Base-by-base conservation (phyloP, 768 basidiomycete species). In the Russula virescens region DNA sequence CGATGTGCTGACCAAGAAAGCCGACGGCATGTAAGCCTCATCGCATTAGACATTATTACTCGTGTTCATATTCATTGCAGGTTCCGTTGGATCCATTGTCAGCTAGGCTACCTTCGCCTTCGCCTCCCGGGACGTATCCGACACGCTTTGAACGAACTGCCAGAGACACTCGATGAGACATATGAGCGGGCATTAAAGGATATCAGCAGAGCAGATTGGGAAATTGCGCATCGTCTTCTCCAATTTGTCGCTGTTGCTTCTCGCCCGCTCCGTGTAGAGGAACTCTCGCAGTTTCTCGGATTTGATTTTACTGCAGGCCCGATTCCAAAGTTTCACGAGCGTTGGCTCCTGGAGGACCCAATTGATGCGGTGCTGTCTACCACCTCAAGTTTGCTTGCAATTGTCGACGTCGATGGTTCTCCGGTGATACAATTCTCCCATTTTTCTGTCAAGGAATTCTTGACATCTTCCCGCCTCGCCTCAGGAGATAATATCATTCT, bases 31-130 rank as follows among this genome's bases (percentile, higher is more conserved):
- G 55, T 56, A 56, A 46, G 55, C 2, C 11, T 56, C 1, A 21
- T 4, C 0, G 3, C 35, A 9, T 16, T 18, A 19, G 3, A 43
- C 3, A 14, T 13, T 13, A 4, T 23, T 47, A 23, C 3, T 1
- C 14, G 14, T 21, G 21, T 40, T 55, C 28, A 46, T 25, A 13
- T 6, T 14, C 1, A 5, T 31, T 21, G 21, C n/a, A 56, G 45
- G 55, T 56, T 56, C 31, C 28, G 45, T 34, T 56, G 55, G 55
- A 26, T 56, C 0, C 31, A 46, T 35, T 56, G 45, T 35, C 55
- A 56, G 23, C 4, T 47, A 6, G 55, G 18, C 8, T 47, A 35
- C 21, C 45, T 56, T 34, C n/a, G 55, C 1, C 5, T n/a, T 14
- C 35, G 55, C 45, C 45, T 34, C 13, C 55, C 55, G 5, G 55